Evolutionary conservation across 2,329 filamentous ascomycete species (phyloP).

Genomic region (Pseudocercospora crystallina): DNA sequence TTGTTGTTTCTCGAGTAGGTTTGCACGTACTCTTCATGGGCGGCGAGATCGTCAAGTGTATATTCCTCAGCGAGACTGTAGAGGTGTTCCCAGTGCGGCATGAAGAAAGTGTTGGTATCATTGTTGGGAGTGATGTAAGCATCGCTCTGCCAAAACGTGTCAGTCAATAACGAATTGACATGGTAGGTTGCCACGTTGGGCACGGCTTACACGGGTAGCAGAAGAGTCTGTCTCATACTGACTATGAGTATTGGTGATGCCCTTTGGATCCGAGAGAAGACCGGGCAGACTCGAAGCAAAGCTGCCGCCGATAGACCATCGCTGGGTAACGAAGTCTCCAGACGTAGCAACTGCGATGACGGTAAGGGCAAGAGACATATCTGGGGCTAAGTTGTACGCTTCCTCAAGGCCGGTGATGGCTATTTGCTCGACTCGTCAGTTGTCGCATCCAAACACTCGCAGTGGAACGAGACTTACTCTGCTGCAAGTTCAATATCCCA

Average conservation of each 20-base stretch:
- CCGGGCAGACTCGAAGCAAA: conserved; percentile 4
- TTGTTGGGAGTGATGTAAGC: conserved; percentile 23
- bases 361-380: conserved; percentile 13
- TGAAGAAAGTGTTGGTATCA: conserved; percentile 10
- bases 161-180: too few relatives aligned
- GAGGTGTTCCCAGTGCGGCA: conserved; percentile 17
- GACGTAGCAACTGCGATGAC: conserved; percentile 20
- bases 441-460: not conserved
- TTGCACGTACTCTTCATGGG: not conserved
- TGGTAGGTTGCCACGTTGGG: too few relatives aligned
- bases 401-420: conserved; percentile 11
- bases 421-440: not conserved
- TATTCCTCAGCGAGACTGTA: conserved; percentile 11
- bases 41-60: conserved; percentile 17
- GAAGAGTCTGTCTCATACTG: conserved; percentile 37
- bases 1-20: conserved; percentile 28
- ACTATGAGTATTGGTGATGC: conserved; percentile 32
- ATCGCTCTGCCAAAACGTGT: too few relatives aligned
- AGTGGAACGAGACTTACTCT: conserved; percentile 19
- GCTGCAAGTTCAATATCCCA: conserved; percentile 28
- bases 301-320: conserved; percentile 25
- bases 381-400: conserved; percentile 31
- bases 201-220: conserved; percentile 24
- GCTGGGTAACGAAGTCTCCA: conserved; percentile 15
- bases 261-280: conserved; percentile 10